Percentiles rank a stretch among this genome's conserved stretches.
Conservation (phyloP, 345 rosid species). For the Theobroma cacao region DNA sequence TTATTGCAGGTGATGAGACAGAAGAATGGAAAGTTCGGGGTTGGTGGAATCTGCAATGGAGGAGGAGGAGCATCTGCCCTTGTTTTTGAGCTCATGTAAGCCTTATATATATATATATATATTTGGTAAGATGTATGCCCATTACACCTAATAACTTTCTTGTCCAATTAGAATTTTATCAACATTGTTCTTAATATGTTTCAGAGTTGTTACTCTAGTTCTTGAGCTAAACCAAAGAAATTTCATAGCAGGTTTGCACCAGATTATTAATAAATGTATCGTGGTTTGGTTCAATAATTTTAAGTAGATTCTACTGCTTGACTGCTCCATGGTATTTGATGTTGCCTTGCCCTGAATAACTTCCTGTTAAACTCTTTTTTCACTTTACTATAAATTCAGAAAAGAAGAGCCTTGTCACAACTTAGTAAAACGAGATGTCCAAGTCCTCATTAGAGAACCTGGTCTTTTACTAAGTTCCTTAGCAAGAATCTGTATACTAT, state of each 20-base stretch:
- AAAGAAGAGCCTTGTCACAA: not conserved
- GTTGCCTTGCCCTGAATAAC: too few relatives aligned
- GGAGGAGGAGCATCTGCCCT: slow-evolving; percentile 96
- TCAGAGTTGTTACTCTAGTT: not conserved
- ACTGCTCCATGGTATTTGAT: too few relatives aligned
- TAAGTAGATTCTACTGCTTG: too few relatives aligned
- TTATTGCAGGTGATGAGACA: slow-evolving; percentile 68
- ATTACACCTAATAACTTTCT: not conserved
- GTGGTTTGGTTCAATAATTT: not conserved
- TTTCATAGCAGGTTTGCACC: not conserved
- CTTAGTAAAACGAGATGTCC: not conserved
- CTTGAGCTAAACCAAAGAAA: not conserved
- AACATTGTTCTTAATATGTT: not conserved
- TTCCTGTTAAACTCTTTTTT: too few relatives aligned
- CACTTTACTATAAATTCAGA: too few relatives aligned
- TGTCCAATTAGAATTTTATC: not conserved
- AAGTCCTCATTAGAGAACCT: too few relatives aligned
- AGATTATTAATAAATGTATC: not conserved
- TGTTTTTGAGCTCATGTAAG: slow-evolving; percentile 83
- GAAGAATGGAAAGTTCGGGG: slow-evolving; percentile 75
- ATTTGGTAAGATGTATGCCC: slow-evolving; percentile 21
- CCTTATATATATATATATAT: slow-evolving; percentile 20
- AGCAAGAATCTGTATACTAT: too few relatives aligned
- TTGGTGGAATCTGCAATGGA: slow-evolving; percentile 91
- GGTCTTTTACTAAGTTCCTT: too few relatives aligned